Evolutionary conservation across 352 stramenopile species (phyloP), one percentile per base, ranked within the genome.

Genomic region (Nothophytophthora sp.): DNA sequence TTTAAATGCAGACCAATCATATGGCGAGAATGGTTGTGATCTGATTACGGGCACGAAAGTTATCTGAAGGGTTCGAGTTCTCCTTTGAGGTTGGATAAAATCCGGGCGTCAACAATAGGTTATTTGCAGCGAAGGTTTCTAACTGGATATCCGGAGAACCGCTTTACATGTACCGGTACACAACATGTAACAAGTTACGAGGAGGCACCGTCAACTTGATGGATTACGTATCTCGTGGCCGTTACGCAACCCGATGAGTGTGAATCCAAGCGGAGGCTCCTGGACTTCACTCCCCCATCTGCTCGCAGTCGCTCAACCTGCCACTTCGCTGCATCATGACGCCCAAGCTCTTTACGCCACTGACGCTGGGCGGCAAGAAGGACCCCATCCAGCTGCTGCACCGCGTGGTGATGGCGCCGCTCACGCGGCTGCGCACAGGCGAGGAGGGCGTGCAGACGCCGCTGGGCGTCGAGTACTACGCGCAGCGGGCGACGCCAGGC

Each of bases 351-450:
- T 88, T 90, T 59, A 74, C 76, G 37, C 68, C 75, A 3, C 35
- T 89, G 15, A 85, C 63, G 9, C 61, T 89, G 18, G 80, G 77
- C 22, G 73, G 73, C 53, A 78, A 78, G 55, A 70, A 75, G 25
- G 38, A 81, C 38, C 68, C 64, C 12, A 41, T 84, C 5, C 51
- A 73, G 46, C 60, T 90, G 27, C 56, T 79, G 42, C 77, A 91
- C 46, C 75, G 79, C 55, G 61, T 91, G 22, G 76, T 81, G 10
- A 83, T 91, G 72, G 80, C 80, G 32, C 80, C 80, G 12, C 62
- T 91, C 25, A 91, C 76, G 42, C 67, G 57, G 3, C 45, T 74
- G 19, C 68, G 63, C 25, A 72, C 64, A 16, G 72, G 55, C 22
- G 73, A 77, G 25, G 51, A 73, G 5, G 69, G 70, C 19, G 58